Base-by-base conservation (phyloP, 2,329 filamentous ascomycete species). In the Botrytis porri region DNA sequence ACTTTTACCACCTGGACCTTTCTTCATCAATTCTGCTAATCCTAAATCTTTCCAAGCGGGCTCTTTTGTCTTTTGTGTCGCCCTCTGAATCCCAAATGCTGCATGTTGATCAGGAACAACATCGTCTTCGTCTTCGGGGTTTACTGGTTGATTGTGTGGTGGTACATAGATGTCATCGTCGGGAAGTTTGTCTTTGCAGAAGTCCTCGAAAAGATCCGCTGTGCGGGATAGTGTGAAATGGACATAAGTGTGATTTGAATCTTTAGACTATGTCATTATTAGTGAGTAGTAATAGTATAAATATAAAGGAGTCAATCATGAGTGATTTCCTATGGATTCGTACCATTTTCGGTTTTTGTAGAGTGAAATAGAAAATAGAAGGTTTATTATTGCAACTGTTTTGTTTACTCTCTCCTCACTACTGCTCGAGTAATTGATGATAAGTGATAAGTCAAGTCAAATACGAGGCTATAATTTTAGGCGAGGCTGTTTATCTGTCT, bases 91-190 rank as follows among this genome's bases (percentile, higher is more conserved):
- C 57, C 93, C 93, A 81, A 96, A 96, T 0, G 93, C 93, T 20
- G 93, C 93, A 80, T 96, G 93, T 83, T 96, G 93, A 82, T 96
- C 93, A 0, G 93, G 93, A 7, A 96, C 93, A 6, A 96, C 92
- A 79, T 96, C 93, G 80, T 96, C 93, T 83, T 96, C 93, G 81
- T 96, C 93, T 82, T 96, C 93, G 0, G 93, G 93, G 81, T 96
- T 95, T 80, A 94, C 86, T 59, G 93, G 93, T 81, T 94, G 92
- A 80, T 94, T 89, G 75, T 93, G 89, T 12, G 89, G 89, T 48
- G 92, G 89, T n/a, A 97, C 92, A 82, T 93, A 92, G 80, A 96
- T 93, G 73, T 95, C 92, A 83, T 96, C 93, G 75, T 87, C 85
- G n/a, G 90, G 90, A 62, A 92, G 87, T 79, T 86, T 88, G 83